These are phyloP conservation scores for Penicillium freii DNA, from an alignment of 2,329 filamentous ascomycete species.

Conservation along the genomic window DNA sequence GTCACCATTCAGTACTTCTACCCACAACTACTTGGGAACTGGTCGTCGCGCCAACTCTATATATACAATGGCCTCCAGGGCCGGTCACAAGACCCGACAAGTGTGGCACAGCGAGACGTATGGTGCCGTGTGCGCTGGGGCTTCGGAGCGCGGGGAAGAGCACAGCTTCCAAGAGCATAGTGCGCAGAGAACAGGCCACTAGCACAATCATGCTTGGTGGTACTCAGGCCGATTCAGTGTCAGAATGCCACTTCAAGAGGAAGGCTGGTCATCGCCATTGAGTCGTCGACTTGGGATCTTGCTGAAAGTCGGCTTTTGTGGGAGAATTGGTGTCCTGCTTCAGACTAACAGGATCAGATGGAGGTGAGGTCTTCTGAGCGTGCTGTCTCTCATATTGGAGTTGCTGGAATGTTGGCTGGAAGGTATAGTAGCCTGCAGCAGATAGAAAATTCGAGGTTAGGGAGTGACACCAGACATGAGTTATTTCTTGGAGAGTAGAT, in stretches of 20 bases:
- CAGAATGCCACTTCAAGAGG: not conserved
- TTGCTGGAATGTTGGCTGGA: slow-evolving; percentile 43
- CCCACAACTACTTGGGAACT: not conserved
- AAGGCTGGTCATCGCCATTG: not conserved
- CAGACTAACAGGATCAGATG: not conserved
- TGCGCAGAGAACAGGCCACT: not conserved
- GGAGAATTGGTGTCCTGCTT: slow-evolving; percentile 2
- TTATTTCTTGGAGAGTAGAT: not conserved
- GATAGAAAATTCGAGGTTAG: slow-evolving; percentile 16
- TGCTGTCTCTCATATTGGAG: slow-evolving; percentile 33
- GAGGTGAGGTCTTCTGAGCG: slow-evolving; percentile 10
- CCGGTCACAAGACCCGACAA: not conserved
- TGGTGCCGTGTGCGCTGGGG: not conserved
- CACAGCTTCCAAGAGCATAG: not conserved
- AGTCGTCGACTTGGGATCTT: not conserved
- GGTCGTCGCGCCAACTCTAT: not conserved
- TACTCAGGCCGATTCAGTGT: not conserved
- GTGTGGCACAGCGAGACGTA: not conserved
- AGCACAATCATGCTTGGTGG: not conserved
- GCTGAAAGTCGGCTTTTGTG: not conserved
- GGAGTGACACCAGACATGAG: not conserved
- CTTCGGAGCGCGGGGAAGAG: not conserved
- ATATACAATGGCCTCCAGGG: not conserved
- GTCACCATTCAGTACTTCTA: not conserved
- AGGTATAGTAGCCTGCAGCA: slow-evolving; percentile 43